Base-by-base conservation (phyloP, 2,329 filamentous ascomycete genomes). In the Lithohypha guttulata region DNA sequence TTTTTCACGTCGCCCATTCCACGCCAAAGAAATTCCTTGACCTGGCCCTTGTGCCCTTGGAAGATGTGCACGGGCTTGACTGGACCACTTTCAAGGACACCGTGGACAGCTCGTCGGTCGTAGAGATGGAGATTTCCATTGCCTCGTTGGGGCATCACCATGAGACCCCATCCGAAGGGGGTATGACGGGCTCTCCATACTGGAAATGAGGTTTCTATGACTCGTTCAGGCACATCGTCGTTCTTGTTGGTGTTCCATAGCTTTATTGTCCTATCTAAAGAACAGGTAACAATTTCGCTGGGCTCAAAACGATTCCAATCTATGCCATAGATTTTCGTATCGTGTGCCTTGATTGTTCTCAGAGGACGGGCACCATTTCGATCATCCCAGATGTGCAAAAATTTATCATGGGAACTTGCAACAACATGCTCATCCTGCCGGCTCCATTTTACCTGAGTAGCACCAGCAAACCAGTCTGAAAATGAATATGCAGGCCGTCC, bases 401-500 rank as follows among this genome's bases (percentile, higher is more conserved):
- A 85, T 34, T 79, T 78, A 59, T 94, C 86, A 62, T 95, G 89
- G 8, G 87, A 85, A 20, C 87, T 94, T 14, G 89, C 89, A 33
- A 95, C 67, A 19, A 94, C 77, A 55, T 91, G 77, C n/a, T 81
- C 71, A 53, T 93, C 78, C 56, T 89, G 83, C 18, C 87, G 76
- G 55, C 87, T 94, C 71, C 84, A 95, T 61, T 95, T 95, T 47
- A 95, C 87, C 57, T 95, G 89, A 1, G 87, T 93, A 8, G 86
- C 87, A 28, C 87, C 87, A 20, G 86, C 85, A 55, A 86, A 84
- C 83, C 86, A 95, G 62, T 95, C 86, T 44, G 82, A 89, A 55
- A 91, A 93, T 0, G 79, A 84, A 41, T 87, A 68, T 7, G 75
- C 81, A 6, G 85, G 84, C 48, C 80, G 75, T 28, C 71, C 70